Base-by-base conservation (phyloP, 2,329 filamentous ascomycete genomes). In the Ophiosphaerella narmari region DNA sequence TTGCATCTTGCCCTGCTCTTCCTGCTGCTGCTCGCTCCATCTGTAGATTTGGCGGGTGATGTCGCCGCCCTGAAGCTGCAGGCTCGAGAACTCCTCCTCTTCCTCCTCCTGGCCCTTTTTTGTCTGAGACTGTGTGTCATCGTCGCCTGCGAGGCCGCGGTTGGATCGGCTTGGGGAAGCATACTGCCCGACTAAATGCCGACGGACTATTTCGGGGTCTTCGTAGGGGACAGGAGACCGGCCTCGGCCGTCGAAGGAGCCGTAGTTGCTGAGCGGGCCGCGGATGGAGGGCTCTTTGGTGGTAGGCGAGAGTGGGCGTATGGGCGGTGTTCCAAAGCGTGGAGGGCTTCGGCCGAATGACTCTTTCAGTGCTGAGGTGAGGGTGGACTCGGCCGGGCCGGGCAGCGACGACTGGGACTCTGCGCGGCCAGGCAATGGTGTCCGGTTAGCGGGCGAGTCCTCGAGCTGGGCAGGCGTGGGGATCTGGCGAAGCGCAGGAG, bases 21-120 rank as follows among this genome's bases (percentile, higher is more conserved):
- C 84, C 39, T 95, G 87, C 43, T 89, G 89, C 70, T 95, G 90
- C 72, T 97, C 91, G 5, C 91, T 91, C 90, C 95, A 99, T 63
- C 90, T 88, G 78, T 99, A 99, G 63, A 99, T 96, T 46, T 93
- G 90, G 53, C 94, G 82, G 21, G 93, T 97, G 49, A 97, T 88
- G 71, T 99, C 94, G 57, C 94, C 94, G 52, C 94, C 94, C 71
- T 97, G 95, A 39, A 99, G 78, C 68, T 87, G 87, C 70, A 99
- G 75, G 74, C 94, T 97, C 26, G 92, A 97, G 71, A 99, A 99
- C 66, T 96, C 90, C 51, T 94, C 89, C 5, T 78, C 77, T 5
- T 60, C 60, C 8, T 66, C 67, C 2, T 66, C 64, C n/a, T 57
- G 55, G 2, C 57, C 61, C 32, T 47, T 87, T 85, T 54, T 85